These are phyloP conservation scores for Saprolegnia parasitica DNA, from an alignment of 352 stramenopile genomes.

Conservation along the genomic window DNA sequence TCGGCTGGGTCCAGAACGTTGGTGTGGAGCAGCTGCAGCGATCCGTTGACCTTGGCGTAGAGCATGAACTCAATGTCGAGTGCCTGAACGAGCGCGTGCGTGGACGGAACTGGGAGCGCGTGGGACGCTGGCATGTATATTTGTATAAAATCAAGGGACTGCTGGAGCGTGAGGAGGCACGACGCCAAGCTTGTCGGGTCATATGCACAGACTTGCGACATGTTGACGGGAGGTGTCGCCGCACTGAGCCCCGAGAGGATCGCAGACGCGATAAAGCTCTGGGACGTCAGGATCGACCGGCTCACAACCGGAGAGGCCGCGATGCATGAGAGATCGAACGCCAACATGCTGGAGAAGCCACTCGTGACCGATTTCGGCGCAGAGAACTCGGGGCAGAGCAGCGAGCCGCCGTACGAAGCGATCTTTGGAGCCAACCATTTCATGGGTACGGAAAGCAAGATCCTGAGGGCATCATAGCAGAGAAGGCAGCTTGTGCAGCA, in stretches of 20 bases:
- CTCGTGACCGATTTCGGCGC: background rate
- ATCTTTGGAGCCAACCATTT: background rate
- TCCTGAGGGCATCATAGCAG: background rate
- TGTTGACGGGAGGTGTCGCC: background rate
- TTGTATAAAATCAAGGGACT: too few species aligned
- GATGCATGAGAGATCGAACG: background rate
- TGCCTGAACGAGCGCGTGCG: background rate
- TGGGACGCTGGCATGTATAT: too few species aligned
- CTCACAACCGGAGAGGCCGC: background rate
- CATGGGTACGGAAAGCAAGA: background rate
- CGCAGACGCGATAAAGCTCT: background rate
- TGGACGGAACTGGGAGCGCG: too few species aligned
- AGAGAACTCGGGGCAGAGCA: background rate
- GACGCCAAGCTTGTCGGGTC: too few species aligned
- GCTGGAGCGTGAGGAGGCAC: background rate
- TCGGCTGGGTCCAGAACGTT: background rate
- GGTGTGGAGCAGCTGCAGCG: background rate
- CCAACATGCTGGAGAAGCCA: background rate
- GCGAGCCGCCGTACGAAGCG: background rate
- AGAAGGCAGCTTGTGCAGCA: conserved; percentile 5
- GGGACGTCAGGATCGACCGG: background rate
- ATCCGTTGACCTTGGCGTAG: background rate
- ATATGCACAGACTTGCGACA: background rate
- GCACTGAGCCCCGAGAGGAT: too few species aligned
- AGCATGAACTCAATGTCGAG: conserved; percentile 7